These are phyloP conservation scores for Pycnococcus provasolii DNA, from an alignment of 139 green algal species.

Conservation along the genomic window DNA sequence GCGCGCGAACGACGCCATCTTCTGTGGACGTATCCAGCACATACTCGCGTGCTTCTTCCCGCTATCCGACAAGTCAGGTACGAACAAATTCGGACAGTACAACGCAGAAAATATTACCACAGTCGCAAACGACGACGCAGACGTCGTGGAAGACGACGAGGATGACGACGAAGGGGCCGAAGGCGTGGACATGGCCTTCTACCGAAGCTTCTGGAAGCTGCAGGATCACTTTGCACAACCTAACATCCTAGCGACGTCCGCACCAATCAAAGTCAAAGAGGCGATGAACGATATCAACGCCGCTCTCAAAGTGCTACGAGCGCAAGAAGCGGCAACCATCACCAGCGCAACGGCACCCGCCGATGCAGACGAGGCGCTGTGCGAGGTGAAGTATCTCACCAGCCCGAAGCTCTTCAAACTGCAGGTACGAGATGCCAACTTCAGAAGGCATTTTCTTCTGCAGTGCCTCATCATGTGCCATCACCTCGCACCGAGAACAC, in stretches of 20 bases:
- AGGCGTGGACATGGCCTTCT: slow-evolving; percentile 47
- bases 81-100: not conserved
- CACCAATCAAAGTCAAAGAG: not conserved
- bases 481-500: no score
- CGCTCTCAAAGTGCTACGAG: not conserved
- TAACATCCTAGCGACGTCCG: not conserved
- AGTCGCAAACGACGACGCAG: not conserved
- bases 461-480: slow-evolving; percentile 33
- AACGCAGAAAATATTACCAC: not conserved
- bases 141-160: not conserved
- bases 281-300: slow-evolving; percentile 5
- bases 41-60: slow-evolving; percentile 47
- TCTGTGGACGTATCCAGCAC: slow-evolving; percentile 47
- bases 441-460: slow-evolving; percentile 66
- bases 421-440: slow-evolving; percentile 59
- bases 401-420: slow-evolving; percentile 55
- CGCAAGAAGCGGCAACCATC: slow-evolving; percentile 16
- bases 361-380: not conserved
- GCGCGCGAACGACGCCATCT: slow-evolving; percentile 35
- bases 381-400: slow-evolving; percentile 61
- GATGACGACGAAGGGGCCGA: not conserved
- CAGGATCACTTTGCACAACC: slow-evolving; percentile 35
- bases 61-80: slow-evolving; percentile 42
- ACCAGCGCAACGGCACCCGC: not conserved
- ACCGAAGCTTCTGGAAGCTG: slow-evolving; percentile 66